Base-by-base conservation (phyloP, 257 asterid species). In the Fraxinus americana region DNA sequence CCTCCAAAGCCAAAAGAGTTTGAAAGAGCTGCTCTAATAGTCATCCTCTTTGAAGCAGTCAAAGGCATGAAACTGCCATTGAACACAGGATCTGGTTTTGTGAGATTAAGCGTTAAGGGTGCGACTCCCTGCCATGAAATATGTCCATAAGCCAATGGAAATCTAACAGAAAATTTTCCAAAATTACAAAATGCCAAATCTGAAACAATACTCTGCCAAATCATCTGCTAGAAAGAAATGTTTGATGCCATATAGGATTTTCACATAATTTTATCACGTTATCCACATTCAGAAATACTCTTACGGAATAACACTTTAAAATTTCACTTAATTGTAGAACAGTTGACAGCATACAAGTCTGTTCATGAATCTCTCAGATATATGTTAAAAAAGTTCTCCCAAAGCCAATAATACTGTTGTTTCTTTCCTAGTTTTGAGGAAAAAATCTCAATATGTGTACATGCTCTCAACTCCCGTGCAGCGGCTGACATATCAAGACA, bases 1-100 rank as follows among this genome's bases (percentile, higher is more conserved):
- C 99, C 99, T 67, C 99, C 99, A 29, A 95, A 95, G 11, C 99
- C 99, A 54, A 95, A 95, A 17, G 99, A 95, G 88, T 95, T 95
- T 14, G 99, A 95, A 87, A 95, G 74, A 77, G 97, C 94, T 3
- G 90, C 97, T 83, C 83, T 91, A 65, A 95, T 86, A 39, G 66
- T 29, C 96, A 85, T 91, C 85, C 90, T 83, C 91, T 87, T 93
- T 4, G 99, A 86, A 76, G 88, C 77, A 63, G 86, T 85, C 84
- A 95, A 85, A 34, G 99, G 99, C 94, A 80, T 86, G 85, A 95
- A 93, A 67, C 80, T 79, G 12, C 85, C 91, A 69, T 61, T 78
- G 73, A 95, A 93, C 29, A 91, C 75, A 38, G 97, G 93, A 82
- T 93, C 99, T 12, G 97, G 96, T 70, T 84, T 77, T 2, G 63